phyloP scores from a whole-genome alignment of 495 filamentous ascomycete genomes.

The Bacidia rubella region DNA sequence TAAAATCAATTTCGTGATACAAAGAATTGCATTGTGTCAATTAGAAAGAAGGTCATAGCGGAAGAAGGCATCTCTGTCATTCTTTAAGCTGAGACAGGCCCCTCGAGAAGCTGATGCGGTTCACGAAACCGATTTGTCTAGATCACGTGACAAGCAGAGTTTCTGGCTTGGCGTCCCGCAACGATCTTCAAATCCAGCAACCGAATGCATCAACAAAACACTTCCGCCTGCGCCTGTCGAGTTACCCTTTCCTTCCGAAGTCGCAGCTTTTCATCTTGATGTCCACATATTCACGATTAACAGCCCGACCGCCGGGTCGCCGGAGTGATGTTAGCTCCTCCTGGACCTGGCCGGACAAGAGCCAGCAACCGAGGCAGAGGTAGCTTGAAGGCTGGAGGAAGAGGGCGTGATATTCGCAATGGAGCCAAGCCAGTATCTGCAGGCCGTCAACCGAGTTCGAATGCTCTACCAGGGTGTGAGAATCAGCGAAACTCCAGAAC shows the following conservation, averaged over 20 bases:
- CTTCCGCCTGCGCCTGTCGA: no score
- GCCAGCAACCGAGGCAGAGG: slow-evolving; percentile 5
- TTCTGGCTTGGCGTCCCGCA: background rate
- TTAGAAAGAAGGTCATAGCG: no score
- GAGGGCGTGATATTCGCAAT: slow-evolving; percentile 5
- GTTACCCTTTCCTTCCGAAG: no score
- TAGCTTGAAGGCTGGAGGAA: slow-evolving; percentile 7
- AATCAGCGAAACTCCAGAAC: slow-evolving; percentile 5
- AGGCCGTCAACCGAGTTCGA: background rate
- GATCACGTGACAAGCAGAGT: no score
- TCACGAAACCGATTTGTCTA: no score
- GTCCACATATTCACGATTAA: background rate
- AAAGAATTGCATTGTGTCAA: no score
- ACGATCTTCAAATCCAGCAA: background rate
- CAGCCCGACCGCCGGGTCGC: slow-evolving; percentile 7
- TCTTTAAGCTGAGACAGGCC: no score
- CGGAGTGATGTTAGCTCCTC: slow-evolving; percentile 17
- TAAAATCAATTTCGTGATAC: no score
- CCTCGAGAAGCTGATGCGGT: no score
- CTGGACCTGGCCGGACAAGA: background rate
- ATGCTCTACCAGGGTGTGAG: background rate
- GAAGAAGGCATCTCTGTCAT: no score
- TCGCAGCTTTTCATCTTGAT: slow-evolving; percentile 16
- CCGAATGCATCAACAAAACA: background rate
- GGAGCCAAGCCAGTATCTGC: background rate